Conservation (phyloP, 768 basidiomycete genomes). For the Trametes cubensis region DNA sequence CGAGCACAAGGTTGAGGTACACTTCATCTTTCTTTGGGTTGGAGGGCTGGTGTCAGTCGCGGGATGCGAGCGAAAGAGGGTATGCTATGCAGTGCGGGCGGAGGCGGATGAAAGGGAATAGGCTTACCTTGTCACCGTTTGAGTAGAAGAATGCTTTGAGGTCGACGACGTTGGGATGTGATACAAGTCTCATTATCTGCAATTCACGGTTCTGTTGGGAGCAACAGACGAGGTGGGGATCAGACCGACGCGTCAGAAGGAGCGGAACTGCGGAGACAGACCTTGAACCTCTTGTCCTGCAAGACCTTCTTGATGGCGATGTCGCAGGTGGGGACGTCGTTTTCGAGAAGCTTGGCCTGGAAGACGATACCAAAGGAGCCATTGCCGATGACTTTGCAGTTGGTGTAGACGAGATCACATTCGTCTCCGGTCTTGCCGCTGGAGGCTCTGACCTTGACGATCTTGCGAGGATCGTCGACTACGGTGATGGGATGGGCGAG, state of each 20-base stretch:
- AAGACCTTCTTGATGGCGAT: conserved; percentile 99
- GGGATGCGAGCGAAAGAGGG: conserved; percentile 1
- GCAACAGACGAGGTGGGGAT: neutral
- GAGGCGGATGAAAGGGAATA: conserved; percentile 2
- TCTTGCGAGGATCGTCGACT: conserved; percentile 95
- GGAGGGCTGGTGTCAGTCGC: conserved; percentile 24
- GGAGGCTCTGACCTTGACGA: conserved; percentile 93
- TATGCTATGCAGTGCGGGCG: conserved; percentile 4
- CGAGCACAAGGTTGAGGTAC: conserved; percentile 97
- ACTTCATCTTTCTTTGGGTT: conserved; percentile 92
- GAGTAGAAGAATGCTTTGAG: conserved; percentile 99
- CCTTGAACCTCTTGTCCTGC: conserved; percentile 99
- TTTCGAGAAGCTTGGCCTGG: conserved; percentile 83
- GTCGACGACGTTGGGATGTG: conserved; percentile 97
- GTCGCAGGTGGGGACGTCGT: conserved; percentile 61
- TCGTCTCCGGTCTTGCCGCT: conserved; percentile 93
- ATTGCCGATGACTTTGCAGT: conserved; percentile 98
- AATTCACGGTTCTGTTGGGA: conserved; percentile 91
- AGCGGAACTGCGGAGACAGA: conserved; percentile 41
- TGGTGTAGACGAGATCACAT: conserved; percentile 89
- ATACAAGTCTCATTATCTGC: conserved; percentile 97
- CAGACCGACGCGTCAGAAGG: neutral
- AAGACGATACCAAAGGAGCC: conserved; percentile 99
- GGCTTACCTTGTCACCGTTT: conserved; percentile 95
- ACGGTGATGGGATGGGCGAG: conserved; percentile 41